Conservation (phyloP, 495 filamentous ascomycete species). For the Aspergillus asperescens region DNA sequence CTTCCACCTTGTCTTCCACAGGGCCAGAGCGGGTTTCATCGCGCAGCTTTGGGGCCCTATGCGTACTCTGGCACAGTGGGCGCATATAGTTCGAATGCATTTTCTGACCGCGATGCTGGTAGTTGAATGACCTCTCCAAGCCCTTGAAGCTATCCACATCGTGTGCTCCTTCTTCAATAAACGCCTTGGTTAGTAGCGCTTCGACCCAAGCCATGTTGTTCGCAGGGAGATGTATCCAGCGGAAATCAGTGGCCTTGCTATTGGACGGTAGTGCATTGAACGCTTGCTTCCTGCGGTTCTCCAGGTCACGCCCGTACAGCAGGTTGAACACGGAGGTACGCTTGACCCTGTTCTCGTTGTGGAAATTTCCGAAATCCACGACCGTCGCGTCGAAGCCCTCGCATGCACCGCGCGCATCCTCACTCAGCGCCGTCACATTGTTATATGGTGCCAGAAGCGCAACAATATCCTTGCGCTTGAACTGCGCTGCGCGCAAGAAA, state of each 20-base stretch:
- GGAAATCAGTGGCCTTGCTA: conserved; percentile 51
- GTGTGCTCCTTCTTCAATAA: conserved; percentile 60
- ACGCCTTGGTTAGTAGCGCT: conserved; percentile 58
- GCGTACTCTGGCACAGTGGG: conserved; percentile 55
- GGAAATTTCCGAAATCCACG: conserved; percentile 64
- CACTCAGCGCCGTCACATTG: conserved; percentile 46
- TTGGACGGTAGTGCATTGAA: conserved; percentile 51
- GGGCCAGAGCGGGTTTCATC: conserved; percentile 30
- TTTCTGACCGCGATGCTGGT: conserved; percentile 57
- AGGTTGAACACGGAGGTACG: conserved; percentile 53
- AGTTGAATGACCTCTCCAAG: conserved; percentile 57
- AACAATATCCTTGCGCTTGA: conserved; percentile 53
- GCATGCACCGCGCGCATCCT: conserved; percentile 52
- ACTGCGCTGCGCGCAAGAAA: conserved; percentile 55
- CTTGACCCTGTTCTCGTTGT: conserved; percentile 55
- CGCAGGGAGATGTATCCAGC: conserved; percentile 68
- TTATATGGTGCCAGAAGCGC: conserved; percentile 51
- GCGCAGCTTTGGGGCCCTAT: conserved; percentile 35
- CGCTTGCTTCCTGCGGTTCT: conserved; percentile 47
- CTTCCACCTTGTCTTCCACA: conserved; percentile 26
- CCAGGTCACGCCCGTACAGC: conserved; percentile 55
- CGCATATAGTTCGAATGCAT: conserved; percentile 65
- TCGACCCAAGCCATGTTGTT: conserved; percentile 59
- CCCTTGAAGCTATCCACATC: conserved; percentile 67
- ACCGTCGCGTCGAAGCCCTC: conserved; percentile 61